Evolutionary conservation across 2,329 filamentous ascomycete genomes (phyloP).

Genomic region (Arthrobotrys pseudoclavata): DNA sequence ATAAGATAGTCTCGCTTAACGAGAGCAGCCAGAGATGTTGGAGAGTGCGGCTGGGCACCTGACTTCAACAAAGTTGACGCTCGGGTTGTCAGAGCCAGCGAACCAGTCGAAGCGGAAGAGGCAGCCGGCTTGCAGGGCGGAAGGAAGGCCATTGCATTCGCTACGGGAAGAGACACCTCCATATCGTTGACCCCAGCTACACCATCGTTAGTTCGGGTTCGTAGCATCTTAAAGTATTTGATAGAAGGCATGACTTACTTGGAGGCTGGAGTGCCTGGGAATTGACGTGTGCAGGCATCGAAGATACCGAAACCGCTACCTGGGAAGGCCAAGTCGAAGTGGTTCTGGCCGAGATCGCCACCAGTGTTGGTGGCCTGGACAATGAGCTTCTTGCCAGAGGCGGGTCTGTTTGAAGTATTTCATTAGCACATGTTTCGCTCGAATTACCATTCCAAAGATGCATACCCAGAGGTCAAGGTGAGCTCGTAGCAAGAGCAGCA

Average conservation of each 20-base stretch:
- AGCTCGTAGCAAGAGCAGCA: constrained; percentile 77
- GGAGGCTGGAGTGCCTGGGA: constrained; percentile 61
- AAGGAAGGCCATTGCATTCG: constrained; percentile 72
- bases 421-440: neutral
- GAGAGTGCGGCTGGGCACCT: constrained; percentile 70
- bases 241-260: constrained; percentile 38
- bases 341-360: constrained; percentile 71
- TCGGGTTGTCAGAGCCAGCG: constrained; percentile 72
- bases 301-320: constrained; percentile 71
- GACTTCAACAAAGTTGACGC: constrained; percentile 72
- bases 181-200: constrained; percentile 73
- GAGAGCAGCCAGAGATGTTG: constrained; percentile 53
- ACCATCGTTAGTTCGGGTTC: constrained; percentile 64
- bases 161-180: constrained; percentile 71
- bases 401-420: constrained; percentile 67
- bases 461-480: constrained; percentile 69
- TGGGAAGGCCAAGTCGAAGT: constrained; percentile 70
- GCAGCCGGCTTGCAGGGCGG: constrained; percentile 72
- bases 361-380: constrained; percentile 77
- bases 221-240: neutral
- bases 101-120: constrained; percentile 78
- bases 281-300: constrained; percentile 71
- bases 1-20: constrained; percentile 11
- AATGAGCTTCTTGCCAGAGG: constrained; percentile 74
- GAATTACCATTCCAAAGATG: neutral